A percentile compares a stretch with the other conserved stretches of the same genome.
phyloP scores from a whole-genome alignment of 2,329 filamentous ascomycete genomes.

The Neofusicoccum sp. region DNA sequence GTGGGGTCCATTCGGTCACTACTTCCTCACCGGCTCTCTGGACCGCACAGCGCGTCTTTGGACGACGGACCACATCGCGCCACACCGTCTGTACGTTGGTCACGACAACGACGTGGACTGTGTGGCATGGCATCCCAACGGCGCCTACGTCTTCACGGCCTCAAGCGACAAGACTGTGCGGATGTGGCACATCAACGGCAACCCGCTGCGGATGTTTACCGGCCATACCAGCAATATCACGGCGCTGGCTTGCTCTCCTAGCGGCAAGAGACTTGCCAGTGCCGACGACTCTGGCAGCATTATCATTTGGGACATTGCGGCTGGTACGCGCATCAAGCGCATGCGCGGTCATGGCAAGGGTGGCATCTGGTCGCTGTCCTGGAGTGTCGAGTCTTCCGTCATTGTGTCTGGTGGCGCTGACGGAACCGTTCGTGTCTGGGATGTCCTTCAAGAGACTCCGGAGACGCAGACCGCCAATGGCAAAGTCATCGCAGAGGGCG shows the following conservation, averaged over 20 bases:
- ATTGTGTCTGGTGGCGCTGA: constrained; percentile 90
- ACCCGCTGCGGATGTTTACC: constrained; percentile 86
- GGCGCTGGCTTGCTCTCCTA: constrained; percentile 80
- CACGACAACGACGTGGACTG: constrained; percentile 93
- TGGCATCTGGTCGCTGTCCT: constrained; percentile 90
- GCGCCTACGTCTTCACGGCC: constrained; percentile 88
- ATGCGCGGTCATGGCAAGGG: constrained; percentile 93
- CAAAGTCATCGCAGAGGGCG: constrained; percentile 54
- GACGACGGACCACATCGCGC: constrained; percentile 89
- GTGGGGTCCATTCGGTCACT: constrained; percentile 93
- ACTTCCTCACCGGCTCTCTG: constrained; percentile 85
- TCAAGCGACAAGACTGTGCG: constrained; percentile 91
- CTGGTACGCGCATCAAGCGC: constrained; percentile 83
- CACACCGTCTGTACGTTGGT: constrained; percentile 83
- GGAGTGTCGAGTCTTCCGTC: constrained; percentile 89
- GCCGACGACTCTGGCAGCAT: constrained; percentile 89
- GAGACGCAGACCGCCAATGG: constrained; percentile 58
- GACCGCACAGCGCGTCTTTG: constrained; percentile 91
- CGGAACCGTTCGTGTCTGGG: constrained; percentile 92
- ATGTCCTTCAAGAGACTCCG: constrained; percentile 72
- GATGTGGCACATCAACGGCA: constrained; percentile 96
- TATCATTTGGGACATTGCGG: constrained; percentile 90
- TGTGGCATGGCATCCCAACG: constrained; percentile 93
- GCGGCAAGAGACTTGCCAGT: constrained; percentile 87
- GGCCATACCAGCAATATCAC: constrained; percentile 89